Evolutionary conservation across 169 alveolate species (phyloP).

Genomic region (Blepharisma undulans): DNA sequence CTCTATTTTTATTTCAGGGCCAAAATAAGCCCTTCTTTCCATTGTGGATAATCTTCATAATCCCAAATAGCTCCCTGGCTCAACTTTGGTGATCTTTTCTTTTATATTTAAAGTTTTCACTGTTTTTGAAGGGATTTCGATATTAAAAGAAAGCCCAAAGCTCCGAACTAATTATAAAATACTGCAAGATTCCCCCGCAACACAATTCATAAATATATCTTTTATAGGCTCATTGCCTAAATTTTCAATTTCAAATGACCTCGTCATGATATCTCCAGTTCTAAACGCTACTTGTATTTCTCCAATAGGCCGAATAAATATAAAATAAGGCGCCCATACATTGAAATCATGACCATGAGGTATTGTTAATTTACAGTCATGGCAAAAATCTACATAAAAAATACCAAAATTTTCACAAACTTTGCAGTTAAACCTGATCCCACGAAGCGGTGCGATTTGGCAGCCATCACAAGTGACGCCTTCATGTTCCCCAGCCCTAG

Average conservation of each 20-base stretch:
- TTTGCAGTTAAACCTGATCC: constrained; percentile 71
- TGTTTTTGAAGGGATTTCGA: neutral
- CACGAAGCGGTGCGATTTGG: constrained; percentile 59
- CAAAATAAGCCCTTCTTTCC: neutral
- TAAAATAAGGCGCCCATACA: neutral
- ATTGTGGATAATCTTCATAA: neutral
- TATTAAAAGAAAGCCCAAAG: neutral
- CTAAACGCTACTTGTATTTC: neutral
- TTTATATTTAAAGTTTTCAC: neutral
- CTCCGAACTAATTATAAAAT: neutral
- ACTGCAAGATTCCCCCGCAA: constrained; percentile 31
- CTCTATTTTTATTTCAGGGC: neutral
- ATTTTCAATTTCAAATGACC: neutral
- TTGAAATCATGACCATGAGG: constrained; percentile 12
- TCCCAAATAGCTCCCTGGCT: neutral
- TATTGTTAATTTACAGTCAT: constrained; percentile 52
- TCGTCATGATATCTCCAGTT: neutral
- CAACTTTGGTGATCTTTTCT: neutral
- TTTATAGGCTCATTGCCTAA: neutral
- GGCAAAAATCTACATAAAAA: constrained; percentile 59
- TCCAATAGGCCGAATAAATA: neutral
- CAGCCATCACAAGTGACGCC: constrained; percentile 72
- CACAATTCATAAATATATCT: neutral
- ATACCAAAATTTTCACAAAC: constrained; percentile 58
- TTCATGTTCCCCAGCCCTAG: constrained; percentile 40